A percentile compares a stretch with the other conserved stretches of the same genome.
Evolutionary conservation across 2,329 filamentous ascomycete species (phyloP).

Genomic region (Penicillium sp.): DNA sequence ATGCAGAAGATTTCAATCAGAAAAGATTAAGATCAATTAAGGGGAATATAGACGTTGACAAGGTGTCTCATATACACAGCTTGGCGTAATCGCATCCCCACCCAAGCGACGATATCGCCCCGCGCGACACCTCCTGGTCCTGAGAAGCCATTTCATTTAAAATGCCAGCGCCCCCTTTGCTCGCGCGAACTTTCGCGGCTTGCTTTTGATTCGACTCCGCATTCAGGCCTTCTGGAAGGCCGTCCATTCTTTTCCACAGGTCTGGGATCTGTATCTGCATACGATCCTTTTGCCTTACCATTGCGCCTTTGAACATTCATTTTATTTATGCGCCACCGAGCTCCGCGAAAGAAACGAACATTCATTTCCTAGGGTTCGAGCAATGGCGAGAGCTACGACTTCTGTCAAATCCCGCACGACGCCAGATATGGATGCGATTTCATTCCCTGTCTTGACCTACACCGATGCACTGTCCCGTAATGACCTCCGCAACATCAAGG

Average conservation of each 20-base stretch:
- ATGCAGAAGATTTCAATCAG: neutral
- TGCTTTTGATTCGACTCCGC: conserved; percentile 16
- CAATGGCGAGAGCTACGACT: conserved; percentile 36
- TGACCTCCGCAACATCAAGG: conserved; percentile 28
- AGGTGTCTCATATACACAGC: conserved; percentile 26
- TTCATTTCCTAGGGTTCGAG: conserved; percentile 2
- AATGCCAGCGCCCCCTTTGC: conserved; percentile 1
- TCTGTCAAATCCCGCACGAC: conserved; percentile 32
- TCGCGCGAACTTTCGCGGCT: conserved; percentile 9
- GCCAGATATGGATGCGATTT: conserved; percentile 31
- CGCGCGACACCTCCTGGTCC: conserved; percentile 17
- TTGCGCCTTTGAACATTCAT: conserved; percentile 15
- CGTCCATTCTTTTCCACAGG: conserved; percentile 36
- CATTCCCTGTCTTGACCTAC: conserved; percentile 36
- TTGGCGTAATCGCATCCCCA: conserved; percentile 24
- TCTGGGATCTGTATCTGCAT: neutral
- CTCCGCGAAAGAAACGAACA: neutral
- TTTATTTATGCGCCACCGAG: conserved; percentile 9
- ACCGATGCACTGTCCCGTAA: conserved; percentile 36
- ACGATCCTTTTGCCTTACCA: conserved; percentile 16
- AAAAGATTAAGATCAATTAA: conserved; percentile 3
- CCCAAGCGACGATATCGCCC: conserved; percentile 19
- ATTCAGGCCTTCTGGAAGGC: conserved; percentile 43
- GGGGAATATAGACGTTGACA: neutral
- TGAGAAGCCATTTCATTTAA: conserved; percentile 15